Percentiles rank a stretch among this genome's conserved stretches.
phyloP scores from a whole-genome alignment of 139 green algal genomes.

The Micractinium sp. region DNA sequence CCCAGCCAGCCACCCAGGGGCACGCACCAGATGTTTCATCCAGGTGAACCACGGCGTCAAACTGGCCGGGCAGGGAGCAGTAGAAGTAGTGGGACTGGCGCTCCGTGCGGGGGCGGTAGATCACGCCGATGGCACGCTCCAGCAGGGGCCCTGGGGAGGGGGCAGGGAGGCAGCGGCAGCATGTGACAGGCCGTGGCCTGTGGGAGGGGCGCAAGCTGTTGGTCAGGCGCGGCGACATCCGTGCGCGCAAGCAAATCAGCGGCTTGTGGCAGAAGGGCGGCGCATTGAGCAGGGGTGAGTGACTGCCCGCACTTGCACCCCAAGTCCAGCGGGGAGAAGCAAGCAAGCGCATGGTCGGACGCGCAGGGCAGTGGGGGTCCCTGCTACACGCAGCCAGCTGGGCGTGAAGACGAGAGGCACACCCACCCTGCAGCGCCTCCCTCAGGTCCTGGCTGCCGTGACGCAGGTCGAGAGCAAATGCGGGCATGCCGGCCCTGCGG shows the following conservation, averaged over 20 bases:
- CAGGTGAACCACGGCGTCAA: slow-evolving; percentile 64
- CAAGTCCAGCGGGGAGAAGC: too few species aligned
- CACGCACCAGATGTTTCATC: slow-evolving; percentile 46
- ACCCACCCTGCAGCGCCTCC: slow-evolving; percentile 34
- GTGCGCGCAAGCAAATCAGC: too few species aligned
- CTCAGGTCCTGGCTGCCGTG: slow-evolving; percentile 15
- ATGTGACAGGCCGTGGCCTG: too few species aligned
- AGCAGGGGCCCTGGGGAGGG: not conserved
- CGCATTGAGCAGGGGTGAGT: too few species aligned
- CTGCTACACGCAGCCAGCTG: too few species aligned
- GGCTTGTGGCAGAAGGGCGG: too few species aligned
- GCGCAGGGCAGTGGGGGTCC: too few species aligned
- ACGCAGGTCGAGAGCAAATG: slow-evolving; percentile 56
- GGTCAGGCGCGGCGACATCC: too few species aligned
- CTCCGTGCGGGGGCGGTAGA: slow-evolving; percentile 74
- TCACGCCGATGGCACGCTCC: slow-evolving; percentile 49
- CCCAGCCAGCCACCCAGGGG: too few species aligned
- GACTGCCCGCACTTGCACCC: too few species aligned
- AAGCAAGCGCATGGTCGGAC: too few species aligned
- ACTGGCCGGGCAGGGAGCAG: slow-evolving; percentile 56
- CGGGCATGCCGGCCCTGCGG: slow-evolving; percentile 19
- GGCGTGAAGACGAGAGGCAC: not conserved
- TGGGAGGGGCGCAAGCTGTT: too few species aligned
- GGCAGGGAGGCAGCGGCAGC: not conserved
- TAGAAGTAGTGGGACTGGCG: slow-evolving; percentile 64